phyloP scores from a whole-genome alignment of 352 stramenopile species.

The Thalassiosira exigua region DNA sequence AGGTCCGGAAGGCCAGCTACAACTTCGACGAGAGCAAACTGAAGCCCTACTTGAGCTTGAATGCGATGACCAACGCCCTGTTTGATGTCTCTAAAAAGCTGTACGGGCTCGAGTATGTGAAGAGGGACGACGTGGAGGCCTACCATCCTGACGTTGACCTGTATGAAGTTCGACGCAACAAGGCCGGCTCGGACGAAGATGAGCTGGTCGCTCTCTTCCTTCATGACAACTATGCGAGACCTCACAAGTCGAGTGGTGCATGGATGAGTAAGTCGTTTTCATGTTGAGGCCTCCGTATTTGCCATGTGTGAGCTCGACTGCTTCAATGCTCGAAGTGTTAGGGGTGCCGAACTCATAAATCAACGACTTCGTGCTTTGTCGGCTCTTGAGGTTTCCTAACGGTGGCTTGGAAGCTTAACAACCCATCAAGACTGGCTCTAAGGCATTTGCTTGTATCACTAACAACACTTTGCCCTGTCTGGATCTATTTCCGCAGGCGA shows the following conservation, averaged over 20 bases:
- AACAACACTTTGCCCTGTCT: too few species aligned
- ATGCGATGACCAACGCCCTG: constrained; percentile 74
- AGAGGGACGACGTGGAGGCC: constrained; percentile 64
- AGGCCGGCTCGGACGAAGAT: constrained; percentile 47
- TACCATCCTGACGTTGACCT: constrained; percentile 85
- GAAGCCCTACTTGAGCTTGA: constrained; percentile 84
- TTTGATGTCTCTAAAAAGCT: constrained; percentile 83
- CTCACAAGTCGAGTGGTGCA: constrained; percentile 73
- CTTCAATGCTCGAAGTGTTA: too few species aligned
- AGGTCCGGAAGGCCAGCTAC: constrained; percentile 79
- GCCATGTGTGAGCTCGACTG: constrained; percentile 39
- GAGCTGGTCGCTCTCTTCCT: constrained; percentile 81
- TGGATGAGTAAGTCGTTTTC: constrained; percentile 69
- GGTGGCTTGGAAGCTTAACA: too few species aligned
- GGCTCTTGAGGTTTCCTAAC: too few species aligned
- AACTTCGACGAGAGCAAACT: constrained; percentile 83
- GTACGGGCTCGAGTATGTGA: constrained; percentile 80
- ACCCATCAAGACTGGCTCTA: too few species aligned
- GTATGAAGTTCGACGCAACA: constrained; percentile 78
- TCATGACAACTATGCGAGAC: constrained; percentile 82
- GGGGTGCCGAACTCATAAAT: too few species aligned
- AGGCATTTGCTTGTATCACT: too few species aligned
- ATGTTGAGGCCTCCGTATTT: neutral
- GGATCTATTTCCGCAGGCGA: too few species aligned
- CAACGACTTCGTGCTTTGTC: too few species aligned